Conservation (phyloP, 1,284 basidiomycete genomes). For the Austroboletus olivaceoglutinosus region DNA sequence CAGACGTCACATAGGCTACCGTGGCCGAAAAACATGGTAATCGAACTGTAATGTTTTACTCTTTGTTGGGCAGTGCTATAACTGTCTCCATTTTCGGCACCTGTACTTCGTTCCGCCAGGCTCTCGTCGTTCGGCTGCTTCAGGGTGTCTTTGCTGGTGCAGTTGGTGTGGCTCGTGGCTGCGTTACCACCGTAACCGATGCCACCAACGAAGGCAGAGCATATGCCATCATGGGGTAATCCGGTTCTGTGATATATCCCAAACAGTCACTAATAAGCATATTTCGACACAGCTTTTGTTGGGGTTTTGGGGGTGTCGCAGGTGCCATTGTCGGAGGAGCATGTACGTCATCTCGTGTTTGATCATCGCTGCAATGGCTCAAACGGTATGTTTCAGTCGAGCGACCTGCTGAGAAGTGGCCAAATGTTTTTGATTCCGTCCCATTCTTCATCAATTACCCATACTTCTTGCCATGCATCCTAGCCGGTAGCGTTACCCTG, state of each 20-base stretch:
- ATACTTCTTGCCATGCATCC: slow-evolving; percentile 87
- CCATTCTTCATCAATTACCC: slow-evolving; percentile 80
- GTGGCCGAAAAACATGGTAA: slow-evolving; percentile 90
- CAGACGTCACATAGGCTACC: slow-evolving; percentile 62
- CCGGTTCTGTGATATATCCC: neutral
- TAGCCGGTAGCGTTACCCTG: slow-evolving; percentile 75
- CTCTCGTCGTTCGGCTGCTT: slow-evolving; percentile 83
- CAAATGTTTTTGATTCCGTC: slow-evolving; percentile 63
- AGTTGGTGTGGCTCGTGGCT: slow-evolving; percentile 89
- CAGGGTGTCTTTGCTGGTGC: slow-evolving; percentile 97
- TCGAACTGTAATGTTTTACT: slow-evolving; percentile 81
- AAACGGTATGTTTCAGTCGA: slow-evolving; percentile 55
- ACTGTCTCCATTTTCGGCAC: slow-evolving; percentile 87
- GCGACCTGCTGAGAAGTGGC: slow-evolving; percentile 83
- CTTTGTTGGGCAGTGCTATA: slow-evolving; percentile 78
- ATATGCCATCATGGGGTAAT: slow-evolving; percentile 87
- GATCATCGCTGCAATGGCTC: slow-evolving; percentile 3
- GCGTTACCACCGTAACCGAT: slow-evolving; percentile 87
- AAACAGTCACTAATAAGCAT: neutral
- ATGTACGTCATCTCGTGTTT: slow-evolving; percentile 48
- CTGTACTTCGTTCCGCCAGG: slow-evolving; percentile 75
- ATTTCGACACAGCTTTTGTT: slow-evolving; percentile 64
- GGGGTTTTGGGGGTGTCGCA: slow-evolving; percentile 94
- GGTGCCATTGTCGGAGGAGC: slow-evolving; percentile 85
- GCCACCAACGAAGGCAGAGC: slow-evolving; percentile 89